These are phyloP conservation scores for Globisporangium perplexum DNA, from an alignment of 352 stramenopile genomes.

Conservation along the genomic window DNA sequence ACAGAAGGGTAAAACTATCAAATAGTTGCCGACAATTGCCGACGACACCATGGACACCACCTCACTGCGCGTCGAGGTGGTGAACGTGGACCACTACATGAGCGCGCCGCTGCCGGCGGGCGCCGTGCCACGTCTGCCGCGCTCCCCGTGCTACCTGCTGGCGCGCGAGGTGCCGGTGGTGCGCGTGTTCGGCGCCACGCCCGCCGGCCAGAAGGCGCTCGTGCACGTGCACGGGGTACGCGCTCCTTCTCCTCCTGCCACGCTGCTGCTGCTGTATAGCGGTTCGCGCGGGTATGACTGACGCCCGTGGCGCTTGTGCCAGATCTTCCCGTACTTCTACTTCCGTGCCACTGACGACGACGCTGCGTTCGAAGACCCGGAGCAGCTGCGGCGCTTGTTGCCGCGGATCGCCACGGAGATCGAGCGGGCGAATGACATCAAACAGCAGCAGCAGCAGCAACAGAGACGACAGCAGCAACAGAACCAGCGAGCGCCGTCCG, in stretches of 20 bases:
- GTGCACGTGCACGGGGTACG: constrained; percentile 86
- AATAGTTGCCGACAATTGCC: neutral
- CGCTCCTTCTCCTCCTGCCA: too few species aligned
- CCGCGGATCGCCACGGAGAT: constrained; percentile 70
- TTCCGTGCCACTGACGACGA: constrained; percentile 70
- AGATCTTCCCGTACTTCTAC: constrained; percentile 89
- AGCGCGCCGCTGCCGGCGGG: constrained; percentile 39
- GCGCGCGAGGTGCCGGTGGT: constrained; percentile 79
- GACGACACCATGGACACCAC: too few species aligned
- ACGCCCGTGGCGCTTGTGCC: neutral
- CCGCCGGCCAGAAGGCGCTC: constrained; percentile 85
- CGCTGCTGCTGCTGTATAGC: too few species aligned
- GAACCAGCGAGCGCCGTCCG: neutral
- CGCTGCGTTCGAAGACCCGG: constrained; percentile 55
- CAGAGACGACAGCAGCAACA: constrained; percentile 10
- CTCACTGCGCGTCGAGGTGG: constrained; percentile 57
- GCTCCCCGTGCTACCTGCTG: constrained; percentile 60
- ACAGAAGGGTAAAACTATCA: too few species aligned
- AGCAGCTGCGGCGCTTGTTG: constrained; percentile 48
- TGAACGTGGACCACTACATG: constrained; percentile 86
- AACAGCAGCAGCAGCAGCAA: constrained; percentile 30
- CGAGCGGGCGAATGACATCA: constrained; percentile 43
- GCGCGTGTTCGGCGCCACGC: constrained; percentile 87
- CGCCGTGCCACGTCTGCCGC: constrained; percentile 37
- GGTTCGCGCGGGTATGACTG: neutral